Evolutionary conservation across 2,329 filamentous ascomycete species (phyloP).

Genomic region (Phyllosticta ampelicida): DNA sequence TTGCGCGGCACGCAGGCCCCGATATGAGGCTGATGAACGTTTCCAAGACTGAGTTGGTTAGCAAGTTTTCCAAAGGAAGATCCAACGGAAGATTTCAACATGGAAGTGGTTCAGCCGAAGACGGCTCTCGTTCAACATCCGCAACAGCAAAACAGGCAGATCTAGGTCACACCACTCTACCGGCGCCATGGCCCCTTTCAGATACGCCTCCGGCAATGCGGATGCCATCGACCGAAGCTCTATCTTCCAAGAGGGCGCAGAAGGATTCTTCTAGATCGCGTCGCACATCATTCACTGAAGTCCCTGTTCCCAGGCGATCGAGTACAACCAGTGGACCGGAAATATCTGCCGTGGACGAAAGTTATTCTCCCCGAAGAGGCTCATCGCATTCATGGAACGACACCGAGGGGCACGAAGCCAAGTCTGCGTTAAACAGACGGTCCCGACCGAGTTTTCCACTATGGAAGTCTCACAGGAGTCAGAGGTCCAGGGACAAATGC

Average conservation of each 20-base stretch:
- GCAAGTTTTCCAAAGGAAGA: not conserved
- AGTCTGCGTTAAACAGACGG: not conserved
- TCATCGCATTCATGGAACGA: not conserved
- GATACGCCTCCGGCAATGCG: not conserved
- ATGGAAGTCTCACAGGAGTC: conserved; percentile 1
- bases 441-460: not conserved
- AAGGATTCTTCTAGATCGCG: not conserved
- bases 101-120: not conserved
- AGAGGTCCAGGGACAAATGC: not conserved
- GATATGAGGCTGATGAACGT: conserved; percentile 17
- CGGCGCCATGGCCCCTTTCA: not conserved
- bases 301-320: not conserved
- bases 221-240: not conserved
- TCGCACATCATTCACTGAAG: not conserved
- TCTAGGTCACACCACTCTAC: not conserved
- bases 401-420: not conserved
- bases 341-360: not conserved
- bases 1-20: conserved; percentile 16
- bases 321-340: not conserved
- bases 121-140: not conserved
- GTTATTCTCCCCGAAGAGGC: not conserved
- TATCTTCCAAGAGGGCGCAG: not conserved
- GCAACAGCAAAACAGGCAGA: not conserved
- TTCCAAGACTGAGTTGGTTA: not conserved
- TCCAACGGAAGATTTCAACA: not conserved